phyloP scores from a whole-genome alignment of 768 basidiomycete species.

The Amanita phalloides region DNA sequence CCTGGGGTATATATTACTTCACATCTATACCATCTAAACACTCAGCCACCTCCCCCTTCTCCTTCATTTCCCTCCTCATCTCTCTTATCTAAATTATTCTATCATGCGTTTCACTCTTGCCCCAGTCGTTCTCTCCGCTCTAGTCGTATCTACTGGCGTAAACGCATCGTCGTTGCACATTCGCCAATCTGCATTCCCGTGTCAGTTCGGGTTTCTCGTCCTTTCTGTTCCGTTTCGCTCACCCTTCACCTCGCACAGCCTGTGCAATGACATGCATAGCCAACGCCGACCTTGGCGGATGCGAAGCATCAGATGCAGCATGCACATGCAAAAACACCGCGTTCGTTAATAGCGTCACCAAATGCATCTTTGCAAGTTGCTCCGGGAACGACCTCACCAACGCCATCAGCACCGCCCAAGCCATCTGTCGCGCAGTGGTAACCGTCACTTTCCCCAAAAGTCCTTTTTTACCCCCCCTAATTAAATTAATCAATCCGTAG shows the following conservation, averaged over 20 bases:
- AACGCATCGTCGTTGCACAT: conserved; percentile 14
- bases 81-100: background rate
- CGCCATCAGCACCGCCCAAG: conserved; percentile 30
- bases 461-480: background rate
- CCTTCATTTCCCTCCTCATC: background rate
- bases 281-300: conserved; percentile 31
- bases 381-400: conserved; percentile 26
- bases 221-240: background rate
- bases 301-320: conserved; percentile 34
- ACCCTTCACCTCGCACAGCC: conserved; percentile 19
- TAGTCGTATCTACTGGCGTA: conserved; percentile 29
- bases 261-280: conserved; percentile 43
- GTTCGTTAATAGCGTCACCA: conserved; percentile 35
- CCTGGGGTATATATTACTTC: too few species aligned
- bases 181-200: conserved; percentile 24
- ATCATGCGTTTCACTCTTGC: conserved; percentile 35
- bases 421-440: conserved; percentile 40
- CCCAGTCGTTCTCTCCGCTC: conserved; percentile 26
- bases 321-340: conserved; percentile 45
- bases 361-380: conserved; percentile 41
- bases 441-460: conserved; percentile 9
- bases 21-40: too few species aligned
- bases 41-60: background rate
- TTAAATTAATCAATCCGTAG: conserved; percentile 16
- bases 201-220: conserved; percentile 15